Base-by-base conservation (phyloP, 148 eudicot genomes). In the Agrostemma githago region DNA sequence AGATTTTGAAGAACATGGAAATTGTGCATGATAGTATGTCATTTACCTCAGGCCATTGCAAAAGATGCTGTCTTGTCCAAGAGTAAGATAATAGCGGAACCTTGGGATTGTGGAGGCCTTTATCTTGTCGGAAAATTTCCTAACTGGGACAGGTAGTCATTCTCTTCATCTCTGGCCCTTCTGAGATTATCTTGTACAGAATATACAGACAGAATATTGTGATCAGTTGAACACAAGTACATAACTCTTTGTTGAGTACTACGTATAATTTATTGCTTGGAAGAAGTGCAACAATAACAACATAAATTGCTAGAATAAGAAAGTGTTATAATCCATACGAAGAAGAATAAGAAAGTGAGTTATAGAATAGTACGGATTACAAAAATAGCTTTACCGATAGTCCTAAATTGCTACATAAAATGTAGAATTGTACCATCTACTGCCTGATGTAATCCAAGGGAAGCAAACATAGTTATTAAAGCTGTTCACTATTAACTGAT, bases 101-200 rank as follows among this genome's bases (percentile, higher is more conserved):
- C 99, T 53, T 96, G 99, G 99, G 99, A 96, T 79, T 96, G 99
- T 81, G 99, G 99, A 85, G 99, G 97, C 66, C 89, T 96, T 61
- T 96, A 96, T 86, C 99, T 92, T 73, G 99, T 92, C 72, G 99
- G 99, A 57, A 68, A 74, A 53, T 96, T 92, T 87, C 99, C 99
- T 74, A 96, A 92, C 79, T 96, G 99, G 99, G 99, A 96, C 76
- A 66, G 99, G 99, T 90, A 86, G 72, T 64, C 70, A 26, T 26
- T 26, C 78, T n/a, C 63, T 63, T 68, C n/a, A 51, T 19, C n/a
- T 66, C 59, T 60, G 17, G 64, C 34, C 42, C 19, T 72, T 41
- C 17, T 62, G 39, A 26, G 59, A 46, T 41, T 66, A 37, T 15
- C 42, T 34, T 62, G 53, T 43, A 46, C 58, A n/a, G 53, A 16